phyloP scores from a whole-genome alignment of 2,329 filamentous ascomycete species.

The Paecilomyces niveus region DNA sequence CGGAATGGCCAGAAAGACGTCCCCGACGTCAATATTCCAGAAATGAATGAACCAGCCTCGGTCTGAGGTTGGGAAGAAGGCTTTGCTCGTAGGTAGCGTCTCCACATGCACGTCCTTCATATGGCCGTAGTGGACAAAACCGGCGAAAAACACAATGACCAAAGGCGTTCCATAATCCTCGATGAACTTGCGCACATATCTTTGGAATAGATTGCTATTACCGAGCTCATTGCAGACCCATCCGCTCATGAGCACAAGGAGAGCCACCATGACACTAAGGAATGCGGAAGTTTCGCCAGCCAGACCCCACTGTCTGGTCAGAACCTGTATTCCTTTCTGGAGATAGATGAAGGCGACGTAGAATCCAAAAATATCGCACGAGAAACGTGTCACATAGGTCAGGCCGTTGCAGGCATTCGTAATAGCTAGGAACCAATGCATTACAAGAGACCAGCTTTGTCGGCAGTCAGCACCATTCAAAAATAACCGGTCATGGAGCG shows the following conservation, averaged over 20 bases:
- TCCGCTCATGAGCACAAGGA: constrained; percentile 70
- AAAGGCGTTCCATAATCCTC: constrained; percentile 85
- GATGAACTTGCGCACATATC: constrained; percentile 71
- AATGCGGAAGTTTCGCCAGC: constrained; percentile 59
- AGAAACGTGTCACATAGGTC: constrained; percentile 85
- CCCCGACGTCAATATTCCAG: constrained; percentile 65
- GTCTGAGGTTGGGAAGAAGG: constrained; percentile 70
- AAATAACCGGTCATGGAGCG: neutral
- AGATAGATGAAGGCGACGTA: constrained; percentile 90
- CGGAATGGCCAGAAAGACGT: constrained; percentile 79
- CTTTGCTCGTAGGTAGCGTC: constrained; percentile 65
- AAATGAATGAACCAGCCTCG: constrained; percentile 73
- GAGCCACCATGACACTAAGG: constrained; percentile 66
- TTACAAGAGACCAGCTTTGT: constrained; percentile 67
- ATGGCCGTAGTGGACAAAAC: constrained; percentile 78
- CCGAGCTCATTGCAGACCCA: constrained; percentile 69
- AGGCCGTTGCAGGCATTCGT: constrained; percentile 83
- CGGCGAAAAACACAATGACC: constrained; percentile 80
- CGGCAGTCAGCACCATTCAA: neutral
- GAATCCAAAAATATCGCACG: constrained; percentile 90
- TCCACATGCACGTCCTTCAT: constrained; percentile 66
- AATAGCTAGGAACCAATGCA: constrained; percentile 77
- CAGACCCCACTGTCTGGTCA: constrained; percentile 63
- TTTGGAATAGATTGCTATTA: constrained; percentile 62
- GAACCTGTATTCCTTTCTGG: constrained; percentile 82